phyloP scores from a whole-genome alignment of 129 eudicot genomes.

The Tagetes erecta region DNA sequence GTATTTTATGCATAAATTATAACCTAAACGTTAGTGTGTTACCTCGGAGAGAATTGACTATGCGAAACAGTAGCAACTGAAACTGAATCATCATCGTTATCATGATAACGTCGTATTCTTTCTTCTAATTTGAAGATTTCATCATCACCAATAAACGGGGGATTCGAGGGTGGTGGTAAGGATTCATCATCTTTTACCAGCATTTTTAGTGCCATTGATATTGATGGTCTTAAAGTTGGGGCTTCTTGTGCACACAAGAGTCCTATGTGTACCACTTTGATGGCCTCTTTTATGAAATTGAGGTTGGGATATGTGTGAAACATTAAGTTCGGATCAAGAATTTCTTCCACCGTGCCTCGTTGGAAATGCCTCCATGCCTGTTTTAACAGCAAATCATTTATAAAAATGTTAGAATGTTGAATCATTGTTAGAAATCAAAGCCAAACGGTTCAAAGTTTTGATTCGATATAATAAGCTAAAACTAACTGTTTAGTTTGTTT shows the following conservation, averaged over 20 bases:
- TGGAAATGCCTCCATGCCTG: conserved; percentile 91
- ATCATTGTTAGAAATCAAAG: background rate
- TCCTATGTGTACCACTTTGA: conserved; percentile 69
- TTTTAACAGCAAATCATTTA: conserved; percentile 1
- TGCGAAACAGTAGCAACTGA: conserved; percentile 65
- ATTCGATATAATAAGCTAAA: background rate
- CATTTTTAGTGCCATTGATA: conserved; percentile 65
- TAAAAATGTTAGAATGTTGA: background rate
- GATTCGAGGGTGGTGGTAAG: conserved; percentile 63
- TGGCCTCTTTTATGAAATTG: conserved; percentile 42
- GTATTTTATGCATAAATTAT: background rate
- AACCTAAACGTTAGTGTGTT: conserved; percentile 12
- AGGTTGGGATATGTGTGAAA: conserved; percentile 37
- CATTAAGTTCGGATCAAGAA: conserved; percentile 70
- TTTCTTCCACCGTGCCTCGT: conserved; percentile 54
- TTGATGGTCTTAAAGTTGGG: conserved; percentile 64
- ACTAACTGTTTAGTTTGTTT: background rate
- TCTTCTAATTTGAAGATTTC: conserved; percentile 41
- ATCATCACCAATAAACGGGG: conserved; percentile 67
- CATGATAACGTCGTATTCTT: conserved; percentile 31
- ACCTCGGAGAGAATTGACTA: conserved; percentile 64
- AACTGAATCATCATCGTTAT: conserved; percentile 26
- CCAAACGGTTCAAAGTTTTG: background rate
- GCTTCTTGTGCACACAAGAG: conserved; percentile 78
- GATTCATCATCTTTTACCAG: conserved; percentile 59